A percentile compares a stretch with the other conserved stretches of the same genome.
These are phyloP conservation scores for Zygosaccharomyces sapae DNA, from an alignment of 1,139 yeast species.

Conservation along the genomic window DNA sequence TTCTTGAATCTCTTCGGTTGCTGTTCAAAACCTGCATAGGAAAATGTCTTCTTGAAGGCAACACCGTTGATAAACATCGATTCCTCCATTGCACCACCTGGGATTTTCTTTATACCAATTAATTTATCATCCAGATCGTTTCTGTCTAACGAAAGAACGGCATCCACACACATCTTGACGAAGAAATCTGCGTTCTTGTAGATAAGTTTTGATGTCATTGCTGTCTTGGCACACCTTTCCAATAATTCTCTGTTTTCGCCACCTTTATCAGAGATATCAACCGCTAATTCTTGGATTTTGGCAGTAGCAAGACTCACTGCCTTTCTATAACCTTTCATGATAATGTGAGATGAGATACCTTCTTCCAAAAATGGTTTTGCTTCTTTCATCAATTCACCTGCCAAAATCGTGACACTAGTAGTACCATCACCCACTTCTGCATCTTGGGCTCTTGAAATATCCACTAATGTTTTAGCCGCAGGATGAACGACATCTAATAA, in stretches of 20 bases:
- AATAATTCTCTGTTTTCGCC: constrained; percentile 57
- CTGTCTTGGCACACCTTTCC: constrained; percentile 92
- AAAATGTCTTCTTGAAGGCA: constrained; percentile 93
- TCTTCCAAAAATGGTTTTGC: constrained; percentile 89
- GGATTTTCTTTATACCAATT: constrained; percentile 90
- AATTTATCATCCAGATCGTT: constrained; percentile 80
- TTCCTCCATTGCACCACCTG: constrained; percentile 97
- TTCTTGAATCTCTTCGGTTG: constrained; percentile 81
- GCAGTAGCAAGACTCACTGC: constrained; percentile 77
- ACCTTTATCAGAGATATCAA: constrained; percentile 50
- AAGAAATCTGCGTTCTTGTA: constrained; percentile 82
- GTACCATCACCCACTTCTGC: constrained; percentile 99
- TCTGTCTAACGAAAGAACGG: constrained; percentile 82
- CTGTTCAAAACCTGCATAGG: constrained; percentile 98
- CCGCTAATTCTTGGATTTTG: constrained; percentile 69
- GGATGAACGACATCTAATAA: constrained; percentile 95
- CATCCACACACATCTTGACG: constrained; percentile 95
- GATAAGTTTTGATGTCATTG: constrained; percentile 93
- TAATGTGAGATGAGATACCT: constrained; percentile 87
- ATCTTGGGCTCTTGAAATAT: constrained; percentile 93
- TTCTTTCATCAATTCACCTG: constrained; percentile 92
- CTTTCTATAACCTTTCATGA: constrained; percentile 79
- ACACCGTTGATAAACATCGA: constrained; percentile 87
- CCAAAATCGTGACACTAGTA: constrained; percentile 87
- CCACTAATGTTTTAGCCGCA: constrained; percentile 93